These are phyloP conservation scores for Hygrocybe punicea DNA, from an alignment of 768 basidiomycete species.

Conservation along the genomic window DNA sequence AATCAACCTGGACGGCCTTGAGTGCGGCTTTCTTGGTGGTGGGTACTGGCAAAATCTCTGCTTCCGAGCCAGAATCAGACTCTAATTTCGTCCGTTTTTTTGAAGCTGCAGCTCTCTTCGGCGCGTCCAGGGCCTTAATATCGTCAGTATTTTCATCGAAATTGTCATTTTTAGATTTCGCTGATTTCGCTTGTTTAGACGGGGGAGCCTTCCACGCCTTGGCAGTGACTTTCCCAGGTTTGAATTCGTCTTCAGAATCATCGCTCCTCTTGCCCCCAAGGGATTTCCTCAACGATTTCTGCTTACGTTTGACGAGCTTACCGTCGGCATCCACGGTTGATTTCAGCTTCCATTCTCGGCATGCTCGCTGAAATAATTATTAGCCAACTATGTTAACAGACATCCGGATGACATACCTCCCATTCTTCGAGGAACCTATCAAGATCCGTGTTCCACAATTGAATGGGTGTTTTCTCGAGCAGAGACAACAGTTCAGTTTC, in stretches of 20 bases:
- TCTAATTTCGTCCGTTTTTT: constrained; percentile 33
- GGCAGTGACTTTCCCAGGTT: constrained; percentile 26
- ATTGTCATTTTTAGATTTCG: constrained; percentile 15
- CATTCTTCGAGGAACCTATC: constrained; percentile 80
- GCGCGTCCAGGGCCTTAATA: constrained; percentile 5
- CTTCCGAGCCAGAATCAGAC: constrained; percentile 40
- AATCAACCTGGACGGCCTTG: constrained; percentile 15
- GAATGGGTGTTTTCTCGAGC: constrained; percentile 72
- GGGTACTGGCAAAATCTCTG: constrained; percentile 19
- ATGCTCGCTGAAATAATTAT: constrained; percentile 36
- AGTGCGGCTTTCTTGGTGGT: constrained; percentile 14
- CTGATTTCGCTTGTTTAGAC: constrained; percentile 19
- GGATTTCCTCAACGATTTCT: constrained; percentile 43
- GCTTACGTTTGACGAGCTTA: constrained; percentile 41
- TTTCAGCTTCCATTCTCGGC: constrained; percentile 47
- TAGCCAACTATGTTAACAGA: neutral
- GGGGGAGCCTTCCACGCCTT: constrained; percentile 28
- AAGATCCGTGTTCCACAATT: constrained; percentile 88
- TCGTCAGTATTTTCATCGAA: constrained; percentile 18
- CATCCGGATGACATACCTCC: constrained; percentile 56
- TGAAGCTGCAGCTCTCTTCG: constrained; percentile 14
- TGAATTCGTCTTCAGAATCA: constrained; percentile 21
- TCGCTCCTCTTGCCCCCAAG: constrained; percentile 19
- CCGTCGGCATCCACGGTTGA: constrained; percentile 42
- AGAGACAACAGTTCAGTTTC: constrained; percentile 75